Conservation (phyloP, 108 stramenopile species). For the Aurantiochytrium sp. region DNA sequence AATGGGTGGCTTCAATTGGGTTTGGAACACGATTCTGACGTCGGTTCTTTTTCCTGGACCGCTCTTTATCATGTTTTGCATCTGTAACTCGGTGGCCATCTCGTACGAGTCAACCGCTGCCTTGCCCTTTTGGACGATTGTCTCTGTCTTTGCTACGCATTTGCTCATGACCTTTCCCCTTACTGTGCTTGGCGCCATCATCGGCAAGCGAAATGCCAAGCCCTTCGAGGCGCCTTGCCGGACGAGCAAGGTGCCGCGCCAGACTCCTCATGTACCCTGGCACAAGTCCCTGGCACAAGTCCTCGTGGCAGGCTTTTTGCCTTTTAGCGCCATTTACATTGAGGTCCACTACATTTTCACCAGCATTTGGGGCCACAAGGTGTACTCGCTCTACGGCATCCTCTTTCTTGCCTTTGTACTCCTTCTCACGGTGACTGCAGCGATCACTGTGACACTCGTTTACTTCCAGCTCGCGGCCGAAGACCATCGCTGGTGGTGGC, state of each 20-base stretch:
- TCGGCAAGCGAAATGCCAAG: slow-evolving; percentile 75
- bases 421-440: slow-evolving; percentile 76
- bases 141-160: slow-evolving; percentile 69
- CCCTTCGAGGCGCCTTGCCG: slow-evolving; percentile 90
- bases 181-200: slow-evolving; percentile 77
- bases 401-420: slow-evolving; percentile 84
- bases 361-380: slow-evolving; percentile 96
- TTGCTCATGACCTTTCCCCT: slow-evolving; percentile 76
- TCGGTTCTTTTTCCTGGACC: slow-evolving; percentile 78
- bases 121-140: slow-evolving; percentile 80
- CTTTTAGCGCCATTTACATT: slow-evolving; percentile 96
- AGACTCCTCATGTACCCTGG: slow-evolving; percentile 41
- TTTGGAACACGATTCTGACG: slow-evolving; percentile 70
- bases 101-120: slow-evolving; percentile 83
- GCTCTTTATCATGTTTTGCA: slow-evolving; percentile 67
- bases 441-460: slow-evolving; percentile 83
- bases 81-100: slow-evolving; percentile 83
- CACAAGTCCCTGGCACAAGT: slow-evolving; percentile 15
- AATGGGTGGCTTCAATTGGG: slow-evolving; percentile 85
- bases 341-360: slow-evolving; percentile 88
- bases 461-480: slow-evolving; percentile 96
- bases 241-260: slow-evolving; percentile 90
- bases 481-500: slow-evolving; percentile 99
- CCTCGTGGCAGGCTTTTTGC: slow-evolving; percentile 90
- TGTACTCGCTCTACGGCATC: slow-evolving; percentile 97